Evolutionary conservation across 2,329 filamentous ascomycete species (phyloP), one percentile per base, ranked within the genome.

Genomic region (Ophiostoma tasmaniense): DNA sequence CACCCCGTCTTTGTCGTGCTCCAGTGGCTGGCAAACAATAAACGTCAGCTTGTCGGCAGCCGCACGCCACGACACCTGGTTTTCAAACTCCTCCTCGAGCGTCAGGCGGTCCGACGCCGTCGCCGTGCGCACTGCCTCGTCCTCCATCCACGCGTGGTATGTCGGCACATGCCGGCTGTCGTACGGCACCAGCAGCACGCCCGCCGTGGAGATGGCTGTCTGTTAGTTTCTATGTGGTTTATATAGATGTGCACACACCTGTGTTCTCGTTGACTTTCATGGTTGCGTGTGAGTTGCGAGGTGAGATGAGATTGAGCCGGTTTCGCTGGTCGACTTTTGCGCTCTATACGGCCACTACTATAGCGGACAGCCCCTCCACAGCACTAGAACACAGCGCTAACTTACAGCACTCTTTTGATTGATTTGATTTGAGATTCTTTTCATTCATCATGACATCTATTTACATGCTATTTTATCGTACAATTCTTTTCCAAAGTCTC

Each of bases 111-210:
- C 93, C 0, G 93, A 97, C 0, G 94, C 93, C 0, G 94, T 98
- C 68, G 90, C 89, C 78, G 88, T 83, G 80, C 90, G 93, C 52
- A 97, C 90, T 85, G 52, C 45, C 67, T 89, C 84, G 75, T 95
- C 89, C 81, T 93, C 85, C 93, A 98, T 97, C 94, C 94, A 98
- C 75, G 83, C 81, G 76, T 97, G 92, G 77, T 97, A 97, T 50
- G 84, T 88, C 20, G 84, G 83, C 30, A 98, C 94, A 81, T 97
- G 94, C 75, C 88, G 90, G 50, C 83, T 79, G 72, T 89, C 89
- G 78, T 97, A 97, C 0, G 93, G 93, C 11, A 97, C 92, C 11
- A 98, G 84, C 22, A 96, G 84, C 62, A 91, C 81, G 66, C 82
- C 82, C 4, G 84, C 79, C 1, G 90, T 90, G 2, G 85, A 83